phyloP scores from a whole-genome alignment of 2,329 filamentous ascomycete species.

The Scedosporium minutisporum region DNA sequence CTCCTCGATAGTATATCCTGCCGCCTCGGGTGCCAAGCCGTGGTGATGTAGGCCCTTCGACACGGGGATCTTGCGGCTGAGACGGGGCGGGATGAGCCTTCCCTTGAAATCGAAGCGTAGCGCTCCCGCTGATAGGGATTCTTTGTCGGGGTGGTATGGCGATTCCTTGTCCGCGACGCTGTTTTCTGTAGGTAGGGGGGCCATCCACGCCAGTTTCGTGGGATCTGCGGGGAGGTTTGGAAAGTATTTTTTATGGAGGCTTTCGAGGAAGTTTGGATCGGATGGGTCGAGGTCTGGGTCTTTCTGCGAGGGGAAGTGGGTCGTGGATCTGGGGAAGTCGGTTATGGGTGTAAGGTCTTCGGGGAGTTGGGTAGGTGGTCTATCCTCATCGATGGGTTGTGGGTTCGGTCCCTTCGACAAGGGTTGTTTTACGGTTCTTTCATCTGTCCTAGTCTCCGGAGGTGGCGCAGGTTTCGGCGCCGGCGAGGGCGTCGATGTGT shows the following conservation, averaged over 20 bases:
- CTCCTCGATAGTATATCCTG: slow-evolving; percentile 87
- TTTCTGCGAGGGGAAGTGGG: slow-evolving; percentile 53
- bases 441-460: slow-evolving; percentile 4
- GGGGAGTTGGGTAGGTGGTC: slow-evolving; percentile 29
- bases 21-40: slow-evolving; percentile 81
- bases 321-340: slow-evolving; percentile 24
- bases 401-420: slow-evolving; percentile 6
- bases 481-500: slow-evolving; percentile 15
- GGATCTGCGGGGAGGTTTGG: slow-evolving; percentile 79
- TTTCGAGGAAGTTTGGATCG: slow-evolving; percentile 72
- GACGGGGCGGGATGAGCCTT: slow-evolving; percentile 65
- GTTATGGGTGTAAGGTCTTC: slow-evolving; percentile 32
- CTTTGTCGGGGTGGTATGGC: slow-evolving; percentile 71
- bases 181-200: slow-evolving; percentile 55
- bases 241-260: slow-evolving; percentile 89
- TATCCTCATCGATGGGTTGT: slow-evolving; percentile 29
- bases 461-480: slow-evolving; percentile 12
- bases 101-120: slow-evolving; percentile 87
- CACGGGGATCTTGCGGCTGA: slow-evolving; percentile 63
- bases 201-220: slow-evolving; percentile 83
- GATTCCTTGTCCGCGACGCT: slow-evolving; percentile 58
- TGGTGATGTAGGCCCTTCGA: slow-evolving; percentile 86
- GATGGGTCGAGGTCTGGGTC: slow-evolving; percentile 71
- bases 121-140: slow-evolving; percentile 61
- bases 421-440: slow-evolving; percentile 11